Evolutionary conservation across 2,329 filamentous ascomycete species (phyloP).

Genomic region (Dothistroma septosporum): DNA sequence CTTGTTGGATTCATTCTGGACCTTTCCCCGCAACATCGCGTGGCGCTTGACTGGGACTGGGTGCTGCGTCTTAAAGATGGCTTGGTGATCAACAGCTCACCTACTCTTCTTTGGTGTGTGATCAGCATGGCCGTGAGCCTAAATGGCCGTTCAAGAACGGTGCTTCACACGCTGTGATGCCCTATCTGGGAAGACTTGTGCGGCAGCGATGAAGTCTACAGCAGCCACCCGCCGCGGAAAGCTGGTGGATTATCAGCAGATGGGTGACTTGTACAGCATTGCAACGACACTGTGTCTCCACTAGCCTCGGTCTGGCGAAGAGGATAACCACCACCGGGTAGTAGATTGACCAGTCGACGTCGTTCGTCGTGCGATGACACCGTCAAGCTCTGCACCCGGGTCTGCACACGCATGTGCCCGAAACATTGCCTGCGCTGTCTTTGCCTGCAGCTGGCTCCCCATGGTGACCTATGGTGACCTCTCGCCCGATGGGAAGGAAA

Average conservation of each 20-base stretch:
- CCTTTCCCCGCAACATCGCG: constrained; percentile 3
- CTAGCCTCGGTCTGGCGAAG: background rate
- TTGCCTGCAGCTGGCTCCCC: too few relatives aligned
- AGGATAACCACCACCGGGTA: background rate
- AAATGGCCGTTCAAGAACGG: background rate
- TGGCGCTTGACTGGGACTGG: background rate
- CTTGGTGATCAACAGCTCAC: background rate
- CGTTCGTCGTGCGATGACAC: background rate
- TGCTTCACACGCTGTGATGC: background rate
- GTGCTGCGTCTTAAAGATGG: background rate
- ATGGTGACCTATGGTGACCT: too few relatives aligned
- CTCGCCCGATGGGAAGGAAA: too few relatives aligned
- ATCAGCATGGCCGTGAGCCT: constrained; percentile 2
- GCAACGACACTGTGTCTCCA: background rate
- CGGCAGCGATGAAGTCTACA: background rate
- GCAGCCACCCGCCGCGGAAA: background rate
- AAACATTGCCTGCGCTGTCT: too few relatives aligned
- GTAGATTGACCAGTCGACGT: background rate
- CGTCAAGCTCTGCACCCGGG: background rate
- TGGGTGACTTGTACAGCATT: background rate
- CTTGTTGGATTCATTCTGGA: background rate
- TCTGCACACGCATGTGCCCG: too few relatives aligned
- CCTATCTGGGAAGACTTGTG: background rate
- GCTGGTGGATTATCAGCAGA: background rate
- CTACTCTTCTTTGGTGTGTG: background rate